These are phyloP conservation scores for Tricholoma saponaceum DNA, from an alignment of 768 basidiomycete species.

Conservation along the genomic window DNA sequence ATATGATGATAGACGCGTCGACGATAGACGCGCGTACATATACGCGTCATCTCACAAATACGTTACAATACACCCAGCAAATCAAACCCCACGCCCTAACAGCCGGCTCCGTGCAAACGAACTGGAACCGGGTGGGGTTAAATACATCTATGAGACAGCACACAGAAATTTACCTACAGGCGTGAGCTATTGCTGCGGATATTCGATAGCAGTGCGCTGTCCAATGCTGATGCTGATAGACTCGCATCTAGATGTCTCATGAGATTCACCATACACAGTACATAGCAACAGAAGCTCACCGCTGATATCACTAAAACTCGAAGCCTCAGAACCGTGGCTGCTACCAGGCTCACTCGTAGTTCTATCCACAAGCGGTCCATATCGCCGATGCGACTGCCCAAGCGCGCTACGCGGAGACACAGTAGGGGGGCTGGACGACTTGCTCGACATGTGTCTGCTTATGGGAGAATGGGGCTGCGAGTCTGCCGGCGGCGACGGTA, in stretches of 20 bases:
- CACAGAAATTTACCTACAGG: constrained; percentile 46
- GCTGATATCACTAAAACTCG: constrained; percentile 83
- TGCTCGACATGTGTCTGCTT: constrained; percentile 47
- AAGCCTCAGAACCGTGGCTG: constrained; percentile 67
- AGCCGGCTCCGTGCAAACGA: constrained; percentile 35
- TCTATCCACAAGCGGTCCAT: constrained; percentile 39
- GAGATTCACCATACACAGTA: not conserved
- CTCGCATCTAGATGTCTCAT: constrained; percentile 51
- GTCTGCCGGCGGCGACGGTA: constrained; percentile 66
- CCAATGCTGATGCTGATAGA: constrained; percentile 73
- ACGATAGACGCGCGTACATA: not conserved
- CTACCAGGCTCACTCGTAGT: constrained; percentile 53
- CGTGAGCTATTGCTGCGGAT: constrained; percentile 62
- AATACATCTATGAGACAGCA: not conserved
- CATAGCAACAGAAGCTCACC: constrained; percentile 40
- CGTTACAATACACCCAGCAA: not conserved
- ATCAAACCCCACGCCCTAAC: constrained; percentile 23
- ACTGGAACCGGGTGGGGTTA: constrained; percentile 16
- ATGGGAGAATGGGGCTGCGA: constrained; percentile 51
- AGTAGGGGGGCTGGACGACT: constrained; percentile 61
- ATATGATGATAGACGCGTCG: constrained; percentile 9
- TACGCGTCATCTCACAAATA: not conserved
- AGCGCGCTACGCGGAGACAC: constrained; percentile 51
- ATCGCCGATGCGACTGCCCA: constrained; percentile 45
- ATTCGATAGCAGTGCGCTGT: constrained; percentile 78